Base-by-base conservation (phyloP, 768 basidiomycete species). In the Boletus huronensis region DNA sequence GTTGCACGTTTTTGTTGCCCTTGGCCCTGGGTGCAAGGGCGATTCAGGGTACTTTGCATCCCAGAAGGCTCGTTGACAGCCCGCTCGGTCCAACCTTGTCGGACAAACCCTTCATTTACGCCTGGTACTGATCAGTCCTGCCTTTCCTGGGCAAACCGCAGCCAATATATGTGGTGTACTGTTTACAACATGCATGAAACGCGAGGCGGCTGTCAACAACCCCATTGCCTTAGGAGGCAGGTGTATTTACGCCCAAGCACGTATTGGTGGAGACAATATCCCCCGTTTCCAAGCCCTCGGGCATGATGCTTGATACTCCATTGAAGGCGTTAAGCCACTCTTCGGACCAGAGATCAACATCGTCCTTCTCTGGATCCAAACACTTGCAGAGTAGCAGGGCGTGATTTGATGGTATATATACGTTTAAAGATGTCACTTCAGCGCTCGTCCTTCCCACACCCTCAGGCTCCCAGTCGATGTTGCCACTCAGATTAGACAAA, bases 391-490 rank as follows among this genome's bases (percentile, higher is more conserved):
- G 50, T 32, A 13, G 5, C 40, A 44, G 8, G 23, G 25, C 25
- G 17, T n/a, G 5, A 36, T 25, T 5, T 17, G 2, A 42, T 43
- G 21, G 34, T 34, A 50, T 45, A 23, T 39, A 34, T 25, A 17
- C 38, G 9, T 40, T 63, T 52, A 51, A 53, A 61, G 44, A 50
- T 44, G 26, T 36, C n/a, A n/a, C n/a, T 48, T 14, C 17, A 36
- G 39, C 31, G 10, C 38, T 44, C 53, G 21, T 63, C 28, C 45
- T 53, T 54, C 42, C 50, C 40, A 32, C 36, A 42, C 16, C 44
- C 47, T 40, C 13, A 3, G 14, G 17, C 21, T n/a, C n/a, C n/a
- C 39, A n/a, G 11, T 10, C 36, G 35, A 67, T 68, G 65, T 11
- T 54, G 5, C 58, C 56, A 28, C 39, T 45, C 55, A 56, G 26